These are phyloP conservation scores for Mortierella antarctica DNA, from an alignment of 192 early-diverging fungal genomes.

Conservation along the genomic window DNA sequence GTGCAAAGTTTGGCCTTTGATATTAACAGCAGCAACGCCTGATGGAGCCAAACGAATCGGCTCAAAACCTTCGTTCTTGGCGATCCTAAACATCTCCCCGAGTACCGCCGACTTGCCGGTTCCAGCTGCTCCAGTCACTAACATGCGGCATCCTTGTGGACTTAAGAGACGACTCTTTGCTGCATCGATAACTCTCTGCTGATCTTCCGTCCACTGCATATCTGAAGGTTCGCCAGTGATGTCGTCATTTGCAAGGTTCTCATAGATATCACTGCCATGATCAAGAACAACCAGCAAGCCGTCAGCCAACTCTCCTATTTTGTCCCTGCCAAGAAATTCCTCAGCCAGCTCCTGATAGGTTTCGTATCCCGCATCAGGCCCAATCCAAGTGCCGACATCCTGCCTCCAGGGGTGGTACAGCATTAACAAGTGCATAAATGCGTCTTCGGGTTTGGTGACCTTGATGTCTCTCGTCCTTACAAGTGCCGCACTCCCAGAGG, in stretches of 20 bases:
- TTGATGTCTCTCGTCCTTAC: slow-evolving; percentile 14
- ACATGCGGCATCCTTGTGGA: slow-evolving; percentile 1
- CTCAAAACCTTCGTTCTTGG: neutral
- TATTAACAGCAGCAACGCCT: slow-evolving; percentile 29
- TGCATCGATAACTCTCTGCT: slow-evolving; percentile 10
- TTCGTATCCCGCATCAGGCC: slow-evolving; percentile 3
- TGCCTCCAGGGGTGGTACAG: slow-evolving; percentile 7
- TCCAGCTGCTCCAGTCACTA: slow-evolving; percentile 29
- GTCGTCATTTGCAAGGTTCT: neutral
- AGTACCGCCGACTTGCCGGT: slow-evolving; percentile 23
- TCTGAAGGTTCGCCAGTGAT: neutral
- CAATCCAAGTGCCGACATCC: slow-evolving; percentile 23
- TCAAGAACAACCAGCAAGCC: slow-evolving; percentile 17
- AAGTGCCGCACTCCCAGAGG: neutral
- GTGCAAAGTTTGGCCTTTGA: slow-evolving; percentile 21
- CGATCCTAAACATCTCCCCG: neutral
- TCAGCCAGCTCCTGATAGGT: slow-evolving; percentile 15
- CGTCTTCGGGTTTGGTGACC: slow-evolving; percentile 14
- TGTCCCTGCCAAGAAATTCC: slow-evolving; percentile 9
- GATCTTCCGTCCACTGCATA: slow-evolving; percentile 14
- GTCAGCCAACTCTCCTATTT: slow-evolving; percentile 5
- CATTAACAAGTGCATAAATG: slow-evolving; percentile 29
- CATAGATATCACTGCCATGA: slow-evolving; percentile 1
- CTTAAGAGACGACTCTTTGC: neutral
- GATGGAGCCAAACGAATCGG: slow-evolving; percentile 12